Evolutionary conservation across 257 asterid species (phyloP).

Genomic region (Plantago elongata): DNA sequence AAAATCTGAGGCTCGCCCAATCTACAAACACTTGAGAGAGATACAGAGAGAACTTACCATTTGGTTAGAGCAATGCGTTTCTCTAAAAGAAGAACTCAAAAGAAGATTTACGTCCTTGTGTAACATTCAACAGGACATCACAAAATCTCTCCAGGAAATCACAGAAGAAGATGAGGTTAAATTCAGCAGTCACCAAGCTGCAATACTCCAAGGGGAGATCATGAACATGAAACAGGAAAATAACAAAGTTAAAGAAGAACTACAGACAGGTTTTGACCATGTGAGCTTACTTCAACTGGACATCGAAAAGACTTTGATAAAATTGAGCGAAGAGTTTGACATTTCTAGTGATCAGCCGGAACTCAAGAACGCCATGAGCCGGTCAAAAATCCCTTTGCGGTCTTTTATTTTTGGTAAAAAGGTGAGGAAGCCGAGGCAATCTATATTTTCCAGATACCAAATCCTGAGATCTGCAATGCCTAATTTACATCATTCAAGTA

Average conservation of each 20-base stretch:
- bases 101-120: conserved; percentile 62
- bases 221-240: conserved; percentile 93
- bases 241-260: conserved; percentile 72
- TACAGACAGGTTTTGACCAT: conserved; percentile 63
- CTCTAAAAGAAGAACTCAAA: conserved; percentile 66
- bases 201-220: conserved; percentile 85
- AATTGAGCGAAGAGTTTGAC: conserved; percentile 61
- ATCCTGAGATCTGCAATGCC: conserved; percentile 47
- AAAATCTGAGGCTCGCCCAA: conserved; percentile 67
- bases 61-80: conserved; percentile 66
- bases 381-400: conserved; percentile 49
- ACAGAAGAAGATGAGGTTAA: conserved; percentile 60
- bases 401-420: conserved; percentile 71
- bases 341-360: conserved; percentile 49
- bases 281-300: conserved; percentile 53
- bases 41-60: conserved; percentile 64
- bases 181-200: conserved; percentile 90
- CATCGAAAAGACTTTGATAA: conserved; percentile 48
- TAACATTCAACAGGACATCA: conserved; percentile 74
- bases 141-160: conserved; percentile 58
- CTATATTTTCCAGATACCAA: conserved; percentile 70
- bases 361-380: conserved; percentile 40
- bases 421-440: conserved; percentile 57
- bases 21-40: conserved; percentile 82
- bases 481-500: conserved; percentile 16